These are phyloP conservation scores for Trapa incisa DNA, from an alignment of 345 rosid species.

Conservation along the genomic window DNA sequence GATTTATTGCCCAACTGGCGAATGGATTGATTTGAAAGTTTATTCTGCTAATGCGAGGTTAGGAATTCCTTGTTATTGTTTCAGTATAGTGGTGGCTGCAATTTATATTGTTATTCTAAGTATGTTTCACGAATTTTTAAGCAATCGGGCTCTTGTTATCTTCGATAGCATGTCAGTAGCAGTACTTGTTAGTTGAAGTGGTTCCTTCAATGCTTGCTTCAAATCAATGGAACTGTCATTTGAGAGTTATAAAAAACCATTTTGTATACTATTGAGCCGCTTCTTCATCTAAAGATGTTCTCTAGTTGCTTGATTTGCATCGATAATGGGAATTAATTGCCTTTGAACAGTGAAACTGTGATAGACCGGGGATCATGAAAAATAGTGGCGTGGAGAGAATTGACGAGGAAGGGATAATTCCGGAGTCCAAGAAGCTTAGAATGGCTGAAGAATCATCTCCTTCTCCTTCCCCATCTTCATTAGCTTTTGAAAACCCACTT, in stretches of 20 bases:
- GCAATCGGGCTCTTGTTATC: neutral
- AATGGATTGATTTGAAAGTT: neutral
- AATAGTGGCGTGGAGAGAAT: conserved; percentile 10
- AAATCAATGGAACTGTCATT: too few species aligned
- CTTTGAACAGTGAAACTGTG: neutral
- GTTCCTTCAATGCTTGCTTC: too few species aligned
- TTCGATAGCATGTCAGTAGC: neutral
- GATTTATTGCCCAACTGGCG: neutral
- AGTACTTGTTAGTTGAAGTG: neutral
- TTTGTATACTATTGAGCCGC: neutral
- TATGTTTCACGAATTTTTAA: neutral
- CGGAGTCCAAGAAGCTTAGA: conserved; percentile 36
- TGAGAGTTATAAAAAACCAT: too few species aligned
- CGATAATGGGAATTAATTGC: neutral
- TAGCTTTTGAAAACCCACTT: conserved; percentile 51
- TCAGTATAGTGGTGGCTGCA: neutral
- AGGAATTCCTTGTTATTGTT: neutral
- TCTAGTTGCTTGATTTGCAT: too few species aligned
- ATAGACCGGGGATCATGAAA: neutral
- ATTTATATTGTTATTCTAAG: neutral
- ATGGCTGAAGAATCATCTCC: conserved; percentile 21
- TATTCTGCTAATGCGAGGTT: neutral
- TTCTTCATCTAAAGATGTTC: neutral
- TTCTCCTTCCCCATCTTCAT: conserved; percentile 15
- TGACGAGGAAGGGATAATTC: conserved; percentile 22